phyloP scores from a whole-genome alignment of 805 yeast species.

The Candida odintsovae region DNA sequence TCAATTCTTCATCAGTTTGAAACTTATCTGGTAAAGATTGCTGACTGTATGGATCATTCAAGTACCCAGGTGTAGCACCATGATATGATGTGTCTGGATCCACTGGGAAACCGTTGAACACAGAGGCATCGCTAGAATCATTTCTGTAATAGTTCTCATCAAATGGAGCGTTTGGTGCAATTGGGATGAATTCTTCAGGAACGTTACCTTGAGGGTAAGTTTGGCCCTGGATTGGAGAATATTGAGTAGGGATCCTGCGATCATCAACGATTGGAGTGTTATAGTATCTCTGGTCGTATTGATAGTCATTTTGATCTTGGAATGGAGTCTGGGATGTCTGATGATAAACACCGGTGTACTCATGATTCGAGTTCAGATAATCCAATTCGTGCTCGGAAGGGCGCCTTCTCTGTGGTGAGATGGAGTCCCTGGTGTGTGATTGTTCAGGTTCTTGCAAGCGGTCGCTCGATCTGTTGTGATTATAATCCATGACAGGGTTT shows the following conservation, averaged over 20 bases:
- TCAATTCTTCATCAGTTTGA: background rate
- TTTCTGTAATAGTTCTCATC: background rate
- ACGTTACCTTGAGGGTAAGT: slow-evolving; percentile 11
- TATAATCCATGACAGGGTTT: slow-evolving; percentile 6
- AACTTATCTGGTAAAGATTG: background rate
- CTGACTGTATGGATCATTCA: background rate
- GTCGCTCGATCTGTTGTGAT: slow-evolving; percentile 13
- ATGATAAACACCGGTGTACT: slow-evolving; percentile 2
- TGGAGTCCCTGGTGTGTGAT: slow-evolving; percentile 10
- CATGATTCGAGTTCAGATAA: slow-evolving; percentile 1
- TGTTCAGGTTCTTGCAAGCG: slow-evolving; percentile 14
- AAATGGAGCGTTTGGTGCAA: background rate
- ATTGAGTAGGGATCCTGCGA: slow-evolving; percentile 12
- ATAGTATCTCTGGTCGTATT: slow-evolving; percentile 3
- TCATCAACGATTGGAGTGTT: slow-evolving; percentile 4
- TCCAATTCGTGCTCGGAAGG: slow-evolving; percentile 4
- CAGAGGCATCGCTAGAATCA: slow-evolving; percentile 3
- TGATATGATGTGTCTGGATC: background rate
- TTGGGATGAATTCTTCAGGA: slow-evolving; percentile 2
- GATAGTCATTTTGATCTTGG: background rate
- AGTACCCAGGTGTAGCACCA: background rate
- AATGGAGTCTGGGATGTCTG: slow-evolving; percentile 7
- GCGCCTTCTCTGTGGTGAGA: slow-evolving; percentile 13
- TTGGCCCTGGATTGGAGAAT: slow-evolving; percentile 20
- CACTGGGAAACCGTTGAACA: slow-evolving; percentile 13